Percentiles rank a stretch among this genome's conserved stretches.
These are phyloP conservation scores for Mortierella sp. DNA, from an alignment of 371 early-diverging fungal species.

Conservation along the genomic window DNA sequence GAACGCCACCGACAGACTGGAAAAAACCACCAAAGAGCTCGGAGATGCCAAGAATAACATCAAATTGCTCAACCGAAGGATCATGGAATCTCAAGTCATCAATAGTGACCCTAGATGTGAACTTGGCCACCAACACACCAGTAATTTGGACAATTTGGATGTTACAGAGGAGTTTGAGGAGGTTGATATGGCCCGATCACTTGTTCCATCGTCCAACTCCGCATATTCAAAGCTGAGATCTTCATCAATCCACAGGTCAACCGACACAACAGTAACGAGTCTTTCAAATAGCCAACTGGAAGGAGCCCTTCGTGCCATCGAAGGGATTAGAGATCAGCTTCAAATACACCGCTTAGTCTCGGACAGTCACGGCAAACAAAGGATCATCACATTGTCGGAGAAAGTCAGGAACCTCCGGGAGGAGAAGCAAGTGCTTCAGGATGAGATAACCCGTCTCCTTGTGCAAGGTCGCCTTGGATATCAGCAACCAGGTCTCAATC, in stretches of 20 bases:
- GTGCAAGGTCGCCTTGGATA: neutral
- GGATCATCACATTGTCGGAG: conserved; percentile 8
- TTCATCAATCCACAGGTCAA: neutral
- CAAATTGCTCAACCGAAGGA: conserved; percentile 1
- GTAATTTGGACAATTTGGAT: neutral
- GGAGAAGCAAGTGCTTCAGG: conserved; percentile 35
- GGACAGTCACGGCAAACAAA: conserved; percentile 9
- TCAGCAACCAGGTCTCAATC: neutral
- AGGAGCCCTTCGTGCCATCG: conserved; percentile 19
- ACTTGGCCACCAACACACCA: neutral
- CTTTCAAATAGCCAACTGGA: conserved; percentile 18
- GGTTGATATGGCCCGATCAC: conserved; percentile 1
- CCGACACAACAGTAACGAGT: neutral
- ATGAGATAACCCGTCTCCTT: conserved; percentile 22
- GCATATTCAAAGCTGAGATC: neutral
- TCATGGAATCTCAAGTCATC: conserved; percentile 15
- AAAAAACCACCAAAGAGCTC: neutral
- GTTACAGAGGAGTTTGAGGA: conserved; percentile 24
- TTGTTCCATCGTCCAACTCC: neutral
- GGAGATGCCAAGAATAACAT: conserved; percentile 7
- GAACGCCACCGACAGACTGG: conserved; percentile 12
- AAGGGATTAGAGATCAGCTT: conserved; percentile 28
- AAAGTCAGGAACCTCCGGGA: conserved; percentile 22
- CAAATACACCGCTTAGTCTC: conserved; percentile 22
- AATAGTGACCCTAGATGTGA: conserved; percentile 14